These are phyloP conservation scores for Salix purpurea DNA, from an alignment of 345 rosid species.

Conservation along the genomic window DNA sequence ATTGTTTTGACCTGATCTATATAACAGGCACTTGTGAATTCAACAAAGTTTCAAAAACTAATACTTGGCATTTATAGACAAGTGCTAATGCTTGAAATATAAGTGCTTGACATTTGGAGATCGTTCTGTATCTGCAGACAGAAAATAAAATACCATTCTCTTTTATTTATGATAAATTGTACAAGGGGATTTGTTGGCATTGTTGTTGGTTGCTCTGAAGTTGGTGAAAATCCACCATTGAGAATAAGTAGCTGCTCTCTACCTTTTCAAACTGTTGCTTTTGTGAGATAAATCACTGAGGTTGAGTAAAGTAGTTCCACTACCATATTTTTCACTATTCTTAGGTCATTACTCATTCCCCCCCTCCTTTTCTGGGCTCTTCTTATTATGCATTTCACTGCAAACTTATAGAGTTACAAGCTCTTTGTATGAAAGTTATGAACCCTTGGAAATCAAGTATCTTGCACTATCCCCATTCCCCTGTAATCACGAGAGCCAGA, in stretches of 20 bases:
- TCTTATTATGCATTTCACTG: not conserved
- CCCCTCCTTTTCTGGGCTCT: not conserved
- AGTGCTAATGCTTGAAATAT: not conserved
- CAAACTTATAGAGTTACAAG: not conserved
- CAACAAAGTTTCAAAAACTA: not conserved
- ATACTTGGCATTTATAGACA: not conserved
- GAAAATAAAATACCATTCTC: not conserved
- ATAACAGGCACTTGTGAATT: not conserved
- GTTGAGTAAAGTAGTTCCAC: not conserved
- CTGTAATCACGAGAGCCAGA: not conserved
- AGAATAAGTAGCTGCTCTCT: not conserved
- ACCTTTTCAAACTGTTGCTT: not conserved
- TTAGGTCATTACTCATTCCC: not conserved
- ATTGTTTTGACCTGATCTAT: not conserved
- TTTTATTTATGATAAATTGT: not conserved
- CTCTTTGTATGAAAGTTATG: not conserved
- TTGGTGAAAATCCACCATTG: not conserved
- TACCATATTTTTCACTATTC: not conserved
- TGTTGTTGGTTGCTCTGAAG: not conserved
- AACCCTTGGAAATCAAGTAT: not conserved
- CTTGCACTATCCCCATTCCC: not conserved
- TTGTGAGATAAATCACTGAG: not conserved
- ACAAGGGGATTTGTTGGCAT: not conserved
- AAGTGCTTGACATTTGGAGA: not conserved
- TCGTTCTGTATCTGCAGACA: not conserved